phyloP scores from a whole-genome alignment of 768 basidiomycete species.

The Boletus eberwhitei region DNA sequence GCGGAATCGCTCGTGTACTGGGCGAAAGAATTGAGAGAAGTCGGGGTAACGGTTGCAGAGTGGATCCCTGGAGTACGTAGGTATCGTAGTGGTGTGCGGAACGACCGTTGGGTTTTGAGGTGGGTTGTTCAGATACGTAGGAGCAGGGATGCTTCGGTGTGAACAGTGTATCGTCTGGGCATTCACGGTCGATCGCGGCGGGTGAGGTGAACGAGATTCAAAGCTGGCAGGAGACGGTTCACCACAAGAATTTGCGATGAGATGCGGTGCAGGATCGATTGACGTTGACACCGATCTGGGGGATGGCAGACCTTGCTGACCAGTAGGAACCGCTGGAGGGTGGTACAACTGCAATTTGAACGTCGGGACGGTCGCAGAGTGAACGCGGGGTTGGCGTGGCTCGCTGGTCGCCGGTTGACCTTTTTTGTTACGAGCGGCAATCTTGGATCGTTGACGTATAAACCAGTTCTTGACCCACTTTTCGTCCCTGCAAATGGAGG shows the following conservation, averaged over 20 bases:
- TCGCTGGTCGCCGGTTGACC: background rate
- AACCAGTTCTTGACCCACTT: conserved; percentile 33
- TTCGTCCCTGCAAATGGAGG: conserved; percentile 19
- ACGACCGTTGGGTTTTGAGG: background rate
- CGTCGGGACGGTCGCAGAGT: background rate
- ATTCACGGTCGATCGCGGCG: background rate
- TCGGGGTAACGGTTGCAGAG: conserved; percentile 32
- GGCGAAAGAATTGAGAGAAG: conserved; percentile 31
- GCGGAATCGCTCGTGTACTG: conserved; percentile 13
- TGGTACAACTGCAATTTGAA: conserved; percentile 13
- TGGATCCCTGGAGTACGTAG: conserved; percentile 31
- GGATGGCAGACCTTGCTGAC: background rate
- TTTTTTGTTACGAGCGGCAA: conserved; percentile 11
- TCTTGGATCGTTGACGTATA: conserved; percentile 24
- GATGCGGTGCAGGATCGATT: background rate
- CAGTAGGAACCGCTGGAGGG: background rate
- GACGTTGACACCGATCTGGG: conserved; percentile 4
- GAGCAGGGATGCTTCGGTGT: background rate
- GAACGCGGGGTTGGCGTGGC: background rate
- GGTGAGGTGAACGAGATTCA: background rate
- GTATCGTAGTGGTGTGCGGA: background rate
- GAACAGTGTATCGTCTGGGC: background rate
- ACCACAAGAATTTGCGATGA: background rate
- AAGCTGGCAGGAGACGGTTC: background rate
- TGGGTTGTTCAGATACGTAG: background rate